Evolutionary conservation across 257 asterid genomes (phyloP), one percentile per base, ranked within the genome.

Genomic region (Nicotiana undulata): DNA sequence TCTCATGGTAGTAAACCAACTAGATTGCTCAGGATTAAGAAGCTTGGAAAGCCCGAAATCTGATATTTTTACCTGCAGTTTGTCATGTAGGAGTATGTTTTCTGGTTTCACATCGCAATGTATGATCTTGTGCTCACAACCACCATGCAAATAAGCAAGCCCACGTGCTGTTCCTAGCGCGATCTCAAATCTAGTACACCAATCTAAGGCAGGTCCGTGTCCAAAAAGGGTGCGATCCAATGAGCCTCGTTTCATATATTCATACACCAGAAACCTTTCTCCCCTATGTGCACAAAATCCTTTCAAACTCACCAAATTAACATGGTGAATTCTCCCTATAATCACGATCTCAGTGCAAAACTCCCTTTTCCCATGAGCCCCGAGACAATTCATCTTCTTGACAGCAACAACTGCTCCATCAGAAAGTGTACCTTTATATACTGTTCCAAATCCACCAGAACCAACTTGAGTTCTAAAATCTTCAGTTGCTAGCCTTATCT

Each of bases 11-110:
- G 96, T 90, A 84, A 90, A 87, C 60, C 83, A 83, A 64, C 90
- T 82, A 13, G 97, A 90, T 24, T 92, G 90, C 34, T 89, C 94
- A 0, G 88, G 87, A 80, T 49, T 86, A 4, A 93, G 83, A 59
- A 93, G 94, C 88, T 92, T 93, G 1, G 97, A 89, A 12, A 93
- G 93, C 53, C 97, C 98, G 1, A 93, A 92, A 88, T 93, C 97
- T 5, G 98, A 93, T 37, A 93, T 82, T 79, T 93, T 92, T 18
- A 90, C 94, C 9, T 88, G 94, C 84, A 89, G 86, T 44, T 84
- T 81, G 66, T 90, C 85, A 18, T 91, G 91, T 32, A 93, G 85
- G 80, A 93, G 94, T 80, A 93, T 92, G 68, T 93, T 93, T 78
- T 92, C 96, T 0, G 98, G 97, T 82, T 93, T 93, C 58, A 92